Evolutionary conservation across 495 filamentous ascomycete species (phyloP), one percentile per base, ranked within the genome.

Genomic region (Geoglossum glabrum): DNA sequence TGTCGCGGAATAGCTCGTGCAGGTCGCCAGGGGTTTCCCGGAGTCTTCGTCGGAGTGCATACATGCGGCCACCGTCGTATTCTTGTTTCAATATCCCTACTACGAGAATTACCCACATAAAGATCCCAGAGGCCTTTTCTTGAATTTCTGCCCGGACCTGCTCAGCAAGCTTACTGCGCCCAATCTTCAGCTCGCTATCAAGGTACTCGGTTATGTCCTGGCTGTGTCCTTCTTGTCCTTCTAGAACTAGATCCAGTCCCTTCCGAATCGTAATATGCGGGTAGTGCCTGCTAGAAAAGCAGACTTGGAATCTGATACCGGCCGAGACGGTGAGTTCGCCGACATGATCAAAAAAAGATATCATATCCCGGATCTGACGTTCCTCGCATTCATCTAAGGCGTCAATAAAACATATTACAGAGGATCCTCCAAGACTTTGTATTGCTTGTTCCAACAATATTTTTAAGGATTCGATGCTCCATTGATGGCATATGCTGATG

Each of bases 321-420:
- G 10, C 26, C 21, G 59, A 57, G 8, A 57, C 27, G 13, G 62
- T 58, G 3, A 43, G 5, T 1, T 63, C 55, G 6, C 66, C 66
- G 10, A 73, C 34, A 0, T 63, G 10, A 25, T 72, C 64, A 52
- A 74, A 66, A 27, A 66, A 69, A 0, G 23, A 26, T 2, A 73
- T 56, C 68, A 73, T 69, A 17, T 70, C 65, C 27, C 65, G 61
- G 25, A 70, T 59, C 28, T 72, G 57, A 17, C 57, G 38, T 33
- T 71, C 67, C 23, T 65, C 59, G 45, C 71, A 74, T 57, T 73
- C 72, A 46, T 74, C 71, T 17, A 75, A 57, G 2, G 72, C 72
- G 57, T 75, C 72, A 36, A 75, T 67, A 58, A 72, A 70, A 34
- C 68, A 72, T 0, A 55, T 59, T 9, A 72, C 38, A 1, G 58